Evolutionary conservation across 208 protist genomes (phyloP), one percentile per base, ranked within the genome.

Genomic region (Angomonas ambiguus): DNA sequence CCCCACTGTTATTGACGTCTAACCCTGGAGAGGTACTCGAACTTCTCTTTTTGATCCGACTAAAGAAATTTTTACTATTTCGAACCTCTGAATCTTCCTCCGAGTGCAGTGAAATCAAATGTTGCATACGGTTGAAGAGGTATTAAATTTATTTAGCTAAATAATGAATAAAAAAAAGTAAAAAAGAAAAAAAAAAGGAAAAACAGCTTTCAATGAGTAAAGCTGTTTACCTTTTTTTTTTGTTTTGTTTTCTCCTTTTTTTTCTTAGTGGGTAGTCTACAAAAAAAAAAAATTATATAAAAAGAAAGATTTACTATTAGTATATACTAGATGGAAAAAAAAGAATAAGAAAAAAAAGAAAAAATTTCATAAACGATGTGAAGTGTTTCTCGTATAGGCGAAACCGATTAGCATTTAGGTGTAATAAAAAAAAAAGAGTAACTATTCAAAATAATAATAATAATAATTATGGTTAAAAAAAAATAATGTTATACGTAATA

Each of bases 281-380:
- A 51, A 69, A 31, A 73, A 49, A 51, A 32, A 75, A 62, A 59
- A 53, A 49, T 58, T 28, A 51, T 32, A 34, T 59, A 41, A 68
- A 59, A 34, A 20, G 42, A 27, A 63, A 11, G 62, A 25, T 63
- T 38, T 1, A 66, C 53, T 35, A 62, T 55, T 48, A 25, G 57
- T 5, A 56, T 25, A 64, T 25, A 57, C 35, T 61, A 38, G 33
- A 32, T 57, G 48, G 64, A 41, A 62, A 31, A 58, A 10, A 61
- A 53, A 53, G 25, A 60, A 28, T 33, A 33, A 33, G 38, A 76
- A 75, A n/a, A 8, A 51, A 56, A 56, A 24, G 18, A 70, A 59
- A 27, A 53, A 11, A 38, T 45, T 45, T 16, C 38, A 45, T n/a
- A 62, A 48, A 57, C 60, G 13, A 32, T 35, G 67, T 30, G 8